These are phyloP conservation scores for Alternaria sp. DNA, from an alignment of 2,329 filamentous ascomycete genomes.

Conservation along the genomic window DNA sequence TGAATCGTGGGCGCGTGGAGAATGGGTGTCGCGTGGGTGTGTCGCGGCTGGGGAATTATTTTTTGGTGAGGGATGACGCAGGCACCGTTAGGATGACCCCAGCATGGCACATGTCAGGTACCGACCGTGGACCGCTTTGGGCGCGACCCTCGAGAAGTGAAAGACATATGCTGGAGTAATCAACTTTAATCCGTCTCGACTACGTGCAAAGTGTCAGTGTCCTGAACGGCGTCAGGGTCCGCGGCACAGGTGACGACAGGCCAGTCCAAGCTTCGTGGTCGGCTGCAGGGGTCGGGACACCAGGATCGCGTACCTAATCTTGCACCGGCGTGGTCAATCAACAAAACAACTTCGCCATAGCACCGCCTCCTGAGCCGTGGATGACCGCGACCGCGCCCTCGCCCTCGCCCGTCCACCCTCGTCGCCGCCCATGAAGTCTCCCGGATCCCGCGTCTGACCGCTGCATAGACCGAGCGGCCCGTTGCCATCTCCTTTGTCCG, in stretches of 20 bases:
- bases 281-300: slow-evolving; percentile 17
- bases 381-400: slow-evolving; percentile 3
- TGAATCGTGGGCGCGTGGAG: slow-evolving; percentile 16
- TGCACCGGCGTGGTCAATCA: slow-evolving; percentile 25
- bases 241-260: slow-evolving; percentile 2
- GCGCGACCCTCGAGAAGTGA: background rate
- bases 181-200: background rate
- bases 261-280: slow-evolving; percentile 2
- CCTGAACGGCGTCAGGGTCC: slow-evolving; percentile 4
- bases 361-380: slow-evolving; percentile 32
- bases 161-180: background rate
- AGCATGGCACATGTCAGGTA: slow-evolving; percentile 1
- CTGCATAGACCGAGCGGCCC: slow-evolving; percentile 18
- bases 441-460: slow-evolving; percentile 30
- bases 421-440: slow-evolving; percentile 40
- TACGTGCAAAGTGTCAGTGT: background rate
- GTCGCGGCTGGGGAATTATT: slow-evolving; percentile 3
- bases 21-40: background rate
- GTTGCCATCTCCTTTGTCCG: slow-evolving; percentile 21
- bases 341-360: slow-evolving; percentile 30
- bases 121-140: background rate
- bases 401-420: background rate
- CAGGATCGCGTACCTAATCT: slow-evolving; percentile 37
- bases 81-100: background rate
- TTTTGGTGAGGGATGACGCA: slow-evolving; percentile 15